Percentiles rank a stretch among this genome's conserved stretches.
These are phyloP conservation scores for Kwoniella dendrophila DNA, from an alignment of 768 basidiomycete species.

Conservation along the genomic window DNA sequence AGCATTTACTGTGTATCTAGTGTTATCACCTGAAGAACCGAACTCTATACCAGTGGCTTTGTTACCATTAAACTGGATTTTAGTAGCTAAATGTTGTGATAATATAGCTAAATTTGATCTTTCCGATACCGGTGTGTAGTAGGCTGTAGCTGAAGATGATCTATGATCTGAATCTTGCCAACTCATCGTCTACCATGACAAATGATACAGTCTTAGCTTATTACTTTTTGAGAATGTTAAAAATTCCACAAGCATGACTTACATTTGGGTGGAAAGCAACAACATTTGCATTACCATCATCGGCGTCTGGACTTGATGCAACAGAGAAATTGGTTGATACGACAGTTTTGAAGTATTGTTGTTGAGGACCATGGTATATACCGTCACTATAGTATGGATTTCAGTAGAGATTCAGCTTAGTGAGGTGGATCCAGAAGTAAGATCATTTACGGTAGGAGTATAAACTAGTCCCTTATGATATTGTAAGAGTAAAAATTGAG, in stretches of 20 bases:
- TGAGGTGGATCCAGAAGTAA: too few species aligned
- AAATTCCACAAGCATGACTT: background rate
- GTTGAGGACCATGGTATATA: slow-evolving; percentile 66
- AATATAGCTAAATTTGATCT: slow-evolving; percentile 61
- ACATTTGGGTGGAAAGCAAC: slow-evolving; percentile 65
- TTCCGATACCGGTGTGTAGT: slow-evolving; percentile 61
- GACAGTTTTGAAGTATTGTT: slow-evolving; percentile 61
- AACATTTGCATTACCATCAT: slow-evolving; percentile 64
- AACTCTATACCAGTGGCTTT: slow-evolving; percentile 21
- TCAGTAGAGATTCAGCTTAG: slow-evolving; percentile 9
- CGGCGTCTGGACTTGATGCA: slow-evolving; percentile 59
- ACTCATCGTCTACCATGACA: slow-evolving; percentile 55
- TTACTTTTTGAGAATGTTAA: background rate
- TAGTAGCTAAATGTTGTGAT: slow-evolving; percentile 39
- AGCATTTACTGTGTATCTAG: slow-evolving; percentile 60
- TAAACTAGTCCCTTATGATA: too few species aligned
- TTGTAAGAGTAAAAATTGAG: background rate
- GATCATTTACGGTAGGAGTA: too few species aligned
- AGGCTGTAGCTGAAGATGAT: slow-evolving; percentile 64
- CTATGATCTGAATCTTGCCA: slow-evolving; percentile 62
- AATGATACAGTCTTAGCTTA: background rate
- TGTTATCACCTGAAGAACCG: slow-evolving; percentile 18
- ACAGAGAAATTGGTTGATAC: slow-evolving; percentile 58
- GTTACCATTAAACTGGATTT: slow-evolving; percentile 20
- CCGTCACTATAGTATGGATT: slow-evolving; percentile 10